phyloP scores from a whole-genome alignment of 1,139 yeast genomes.

The Kodamaea derodonti region DNA sequence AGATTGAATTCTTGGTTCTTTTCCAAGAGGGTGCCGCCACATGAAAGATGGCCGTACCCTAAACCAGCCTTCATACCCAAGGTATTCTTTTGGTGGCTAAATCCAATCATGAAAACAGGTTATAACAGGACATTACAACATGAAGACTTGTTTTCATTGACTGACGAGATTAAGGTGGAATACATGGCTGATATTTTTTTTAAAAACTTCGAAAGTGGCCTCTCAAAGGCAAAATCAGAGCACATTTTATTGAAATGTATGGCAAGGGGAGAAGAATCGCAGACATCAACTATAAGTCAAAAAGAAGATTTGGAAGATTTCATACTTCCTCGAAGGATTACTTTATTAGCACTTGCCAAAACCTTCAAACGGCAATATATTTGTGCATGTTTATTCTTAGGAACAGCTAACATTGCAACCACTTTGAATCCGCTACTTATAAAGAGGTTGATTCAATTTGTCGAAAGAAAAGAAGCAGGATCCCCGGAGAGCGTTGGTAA shows the following conservation, averaged over 20 bases:
- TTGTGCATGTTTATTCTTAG: slow-evolving; percentile 17
- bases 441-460: slow-evolving; percentile 39
- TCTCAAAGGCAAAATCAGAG: slow-evolving; percentile 16
- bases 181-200: slow-evolving; percentile 29
- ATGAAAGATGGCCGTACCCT: slow-evolving; percentile 41
- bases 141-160: slow-evolving; percentile 39
- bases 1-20: slow-evolving; percentile 29
- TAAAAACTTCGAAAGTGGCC: slow-evolving; percentile 18
- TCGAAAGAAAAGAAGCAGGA: slow-evolving; percentile 29
- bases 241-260: slow-evolving; percentile 21
- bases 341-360: slow-evolving; percentile 19
- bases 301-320: slow-evolving; percentile 26
- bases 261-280: slow-evolving; percentile 22
- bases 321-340: slow-evolving; percentile 11
- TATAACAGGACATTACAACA: slow-evolving; percentile 48
- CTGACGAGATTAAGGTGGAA: slow-evolving; percentile 36
- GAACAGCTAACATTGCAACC: slow-evolving; percentile 14
- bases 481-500: slow-evolving; percentile 19
- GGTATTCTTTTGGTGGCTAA: slow-evolving; percentile 48
- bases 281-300: slow-evolving; percentile 14
- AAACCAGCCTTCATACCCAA: slow-evolving; percentile 29
- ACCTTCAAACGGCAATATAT: slow-evolving; percentile 29
- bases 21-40: slow-evolving; percentile 33
- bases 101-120: slow-evolving; percentile 46
- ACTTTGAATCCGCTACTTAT: slow-evolving; percentile 31